phyloP scores from a whole-genome alignment of 1,139 yeast species.

The Candida sojae region DNA sequence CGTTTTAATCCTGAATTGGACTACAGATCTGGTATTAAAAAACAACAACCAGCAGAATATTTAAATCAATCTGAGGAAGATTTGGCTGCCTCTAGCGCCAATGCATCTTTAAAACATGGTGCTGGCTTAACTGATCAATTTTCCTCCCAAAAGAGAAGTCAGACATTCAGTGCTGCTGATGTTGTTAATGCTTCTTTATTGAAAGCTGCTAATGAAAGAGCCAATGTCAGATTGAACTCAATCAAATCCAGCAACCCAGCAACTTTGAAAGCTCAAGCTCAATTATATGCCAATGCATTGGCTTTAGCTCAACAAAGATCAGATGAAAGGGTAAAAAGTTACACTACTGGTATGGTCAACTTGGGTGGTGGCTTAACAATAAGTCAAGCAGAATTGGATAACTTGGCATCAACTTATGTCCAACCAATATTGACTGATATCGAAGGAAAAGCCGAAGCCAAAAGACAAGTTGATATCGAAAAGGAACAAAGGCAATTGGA shows the following conservation, averaged over 20 bases:
- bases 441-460: slow-evolving; percentile 66
- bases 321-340: slow-evolving; percentile 51
- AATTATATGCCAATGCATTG: slow-evolving; percentile 46
- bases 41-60: slow-evolving; percentile 25
- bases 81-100: slow-evolving; percentile 42
- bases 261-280: slow-evolving; percentile 45
- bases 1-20: slow-evolving; percentile 48
- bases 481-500: slow-evolving; percentile 35
- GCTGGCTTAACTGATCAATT: slow-evolving; percentile 25
- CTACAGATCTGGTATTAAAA: slow-evolving; percentile 42
- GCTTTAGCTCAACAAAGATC: slow-evolving; percentile 71
- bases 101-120: slow-evolving; percentile 37
- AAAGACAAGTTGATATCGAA: slow-evolving; percentile 61
- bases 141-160: slow-evolving; percentile 30
- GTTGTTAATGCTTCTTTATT: slow-evolving; percentile 59
- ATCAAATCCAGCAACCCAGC: slow-evolving; percentile 36
- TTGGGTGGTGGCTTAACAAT: slow-evolving; percentile 89
- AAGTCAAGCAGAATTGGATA: slow-evolving; percentile 73
- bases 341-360: slow-evolving; percentile 60
- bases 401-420: slow-evolving; percentile 80
- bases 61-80: slow-evolving; percentile 31
- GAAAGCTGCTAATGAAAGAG: slow-evolving; percentile 62
- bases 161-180: slow-evolving; percentile 40
- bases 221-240: slow-evolving; percentile 49
- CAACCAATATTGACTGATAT: slow-evolving; percentile 85